These are phyloP conservation scores for Cladosporium sp. DNA, from an alignment of 2,329 filamentous ascomycete genomes.

Conservation along the genomic window DNA sequence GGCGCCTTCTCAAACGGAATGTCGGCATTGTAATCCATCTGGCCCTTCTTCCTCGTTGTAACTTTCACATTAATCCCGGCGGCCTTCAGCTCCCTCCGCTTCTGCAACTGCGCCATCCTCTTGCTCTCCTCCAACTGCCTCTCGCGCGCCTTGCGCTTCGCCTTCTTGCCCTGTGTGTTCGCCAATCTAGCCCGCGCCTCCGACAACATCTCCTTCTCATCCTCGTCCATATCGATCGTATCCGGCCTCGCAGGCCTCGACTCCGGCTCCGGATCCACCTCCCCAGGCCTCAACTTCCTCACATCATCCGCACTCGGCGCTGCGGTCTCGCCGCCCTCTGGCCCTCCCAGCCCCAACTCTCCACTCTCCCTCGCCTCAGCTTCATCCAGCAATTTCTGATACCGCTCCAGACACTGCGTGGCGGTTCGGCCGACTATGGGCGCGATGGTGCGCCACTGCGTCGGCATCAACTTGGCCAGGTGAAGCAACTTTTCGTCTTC, in stretches of 20 bases:
- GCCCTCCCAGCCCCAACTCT: constrained; percentile 76
- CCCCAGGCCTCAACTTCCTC: constrained; percentile 73
- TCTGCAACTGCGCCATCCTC: constrained; percentile 84
- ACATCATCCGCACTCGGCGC: constrained; percentile 93
- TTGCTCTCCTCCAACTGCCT: constrained; percentile 93
- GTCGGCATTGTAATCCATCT: constrained; percentile 99
- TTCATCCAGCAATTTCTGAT: constrained; percentile 94
- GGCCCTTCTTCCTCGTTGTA: constrained; percentile 81
- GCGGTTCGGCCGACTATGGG: constrained; percentile 58
- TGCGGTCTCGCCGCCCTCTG: constrained; percentile 78
- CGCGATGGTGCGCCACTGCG: constrained; percentile 98
- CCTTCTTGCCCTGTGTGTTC: constrained; percentile 98
- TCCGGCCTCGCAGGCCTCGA: constrained; percentile 93
- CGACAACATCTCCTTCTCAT: constrained; percentile 99
- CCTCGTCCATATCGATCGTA: constrained; percentile 96
- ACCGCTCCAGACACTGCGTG: constrained; percentile 36
- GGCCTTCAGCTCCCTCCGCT: constrained; percentile 93
- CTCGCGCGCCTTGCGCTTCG: constrained; percentile 94
- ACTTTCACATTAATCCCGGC: constrained; percentile 98
- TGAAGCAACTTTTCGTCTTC: constrained; percentile 97
- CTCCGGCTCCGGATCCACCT: constrained; percentile 96
- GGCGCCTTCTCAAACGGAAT: constrained; percentile 96
- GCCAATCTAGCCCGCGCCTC: constrained; percentile 93
- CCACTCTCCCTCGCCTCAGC: constrained; percentile 78
- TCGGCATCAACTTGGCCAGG: constrained; percentile 96